Percentiles rank a stretch among this genome's conserved stretches.
These are phyloP conservation scores for Pythium apleroticum DNA, from an alignment of 352 stramenopile genomes.

Conservation along the genomic window DNA sequence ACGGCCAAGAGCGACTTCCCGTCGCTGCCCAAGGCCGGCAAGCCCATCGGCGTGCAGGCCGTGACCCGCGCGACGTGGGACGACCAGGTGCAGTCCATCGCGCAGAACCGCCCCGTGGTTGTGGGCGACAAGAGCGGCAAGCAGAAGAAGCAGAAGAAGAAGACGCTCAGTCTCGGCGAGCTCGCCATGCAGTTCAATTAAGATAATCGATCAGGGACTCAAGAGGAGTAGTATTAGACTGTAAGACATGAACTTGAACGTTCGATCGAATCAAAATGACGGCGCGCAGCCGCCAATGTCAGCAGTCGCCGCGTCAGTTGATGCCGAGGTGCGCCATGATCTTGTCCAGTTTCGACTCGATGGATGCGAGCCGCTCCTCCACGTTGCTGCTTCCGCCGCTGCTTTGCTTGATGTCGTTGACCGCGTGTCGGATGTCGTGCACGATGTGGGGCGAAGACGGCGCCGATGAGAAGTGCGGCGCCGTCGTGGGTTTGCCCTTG, in stretches of 20 bases:
- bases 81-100: constrained; percentile 72
- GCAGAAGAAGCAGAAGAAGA: constrained; percentile 90
- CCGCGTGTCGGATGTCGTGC: constrained; percentile 12
- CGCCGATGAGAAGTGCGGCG: constrained; percentile 40
- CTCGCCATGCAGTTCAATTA: constrained; percentile 84
- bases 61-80: constrained; percentile 84
- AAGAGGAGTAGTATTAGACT: constrained; percentile 3
- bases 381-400: constrained; percentile 24
- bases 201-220: not conserved
- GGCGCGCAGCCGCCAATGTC: not conserved
- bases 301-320: constrained; percentile 11
- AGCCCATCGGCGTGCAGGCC: constrained; percentile 62
- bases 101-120: constrained; percentile 43
- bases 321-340: constrained; percentile 84
- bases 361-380: constrained; percentile 65
- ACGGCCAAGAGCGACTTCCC: constrained; percentile 77
- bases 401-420: constrained; percentile 8
- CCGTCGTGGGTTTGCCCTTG: constrained; percentile 1
- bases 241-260: constrained; percentile 1
- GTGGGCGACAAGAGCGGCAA: constrained; percentile 15
- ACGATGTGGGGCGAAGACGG: constrained; percentile 49
- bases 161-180: constrained; percentile 73
- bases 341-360: constrained; percentile 89
- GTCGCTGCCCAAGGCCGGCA: constrained; percentile 55
- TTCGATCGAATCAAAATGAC: not conserved